Conservation (phyloP, 208 protist genomes). For the Wallacemonas sp. region DNA sequence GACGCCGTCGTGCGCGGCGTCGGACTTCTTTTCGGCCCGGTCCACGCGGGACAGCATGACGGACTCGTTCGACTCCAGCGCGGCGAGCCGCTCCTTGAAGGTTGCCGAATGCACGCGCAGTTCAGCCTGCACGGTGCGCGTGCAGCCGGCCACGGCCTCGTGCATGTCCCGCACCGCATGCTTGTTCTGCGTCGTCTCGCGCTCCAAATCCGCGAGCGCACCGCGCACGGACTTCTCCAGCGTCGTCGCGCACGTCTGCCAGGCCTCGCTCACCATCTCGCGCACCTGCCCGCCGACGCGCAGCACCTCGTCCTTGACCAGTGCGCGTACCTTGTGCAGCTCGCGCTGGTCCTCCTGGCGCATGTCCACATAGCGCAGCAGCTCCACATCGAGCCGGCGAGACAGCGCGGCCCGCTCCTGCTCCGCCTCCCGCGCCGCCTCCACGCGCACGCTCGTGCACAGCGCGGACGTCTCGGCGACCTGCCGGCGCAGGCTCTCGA, state of each 20-base stretch:
- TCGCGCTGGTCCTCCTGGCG: slow-evolving; percentile 61
- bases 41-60: slow-evolving; percentile 58
- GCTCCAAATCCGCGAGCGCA: slow-evolving; percentile 37
- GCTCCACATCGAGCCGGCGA: slow-evolving; percentile 69
- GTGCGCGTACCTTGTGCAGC: slow-evolving; percentile 33
- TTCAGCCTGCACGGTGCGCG: slow-evolving; percentile 55
- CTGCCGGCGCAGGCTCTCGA: slow-evolving; percentile 55
- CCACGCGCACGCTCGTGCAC: slow-evolving; percentile 49
- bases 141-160: slow-evolving; percentile 47
- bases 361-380: slow-evolving; percentile 72
- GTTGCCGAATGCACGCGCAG: slow-evolving; percentile 42
- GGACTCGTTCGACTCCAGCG: slow-evolving; percentile 61
- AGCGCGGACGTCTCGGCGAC: slow-evolving; percentile 48
- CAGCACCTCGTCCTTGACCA: slow-evolving; percentile 37
- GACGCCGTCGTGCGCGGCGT: slow-evolving; percentile 50
- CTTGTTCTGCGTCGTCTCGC: slow-evolving; percentile 38
- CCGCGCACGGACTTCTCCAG: slow-evolving; percentile 49
- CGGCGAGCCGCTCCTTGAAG: slow-evolving; percentile 60
- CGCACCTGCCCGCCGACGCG: slow-evolving; percentile 30
- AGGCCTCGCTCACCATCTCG: slow-evolving; percentile 54
- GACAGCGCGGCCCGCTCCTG: slow-evolving; percentile 50
- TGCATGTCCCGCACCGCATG: slow-evolving; percentile 42
- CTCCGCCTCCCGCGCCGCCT: slow-evolving; percentile 63
- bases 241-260: slow-evolving; percentile 41
- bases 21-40: slow-evolving; percentile 69